Percentiles rank a stretch among this genome's conserved stretches.
Conservation (phyloP, 768 basidiomycete species). For the Psilocybe tampanensis region DNA sequence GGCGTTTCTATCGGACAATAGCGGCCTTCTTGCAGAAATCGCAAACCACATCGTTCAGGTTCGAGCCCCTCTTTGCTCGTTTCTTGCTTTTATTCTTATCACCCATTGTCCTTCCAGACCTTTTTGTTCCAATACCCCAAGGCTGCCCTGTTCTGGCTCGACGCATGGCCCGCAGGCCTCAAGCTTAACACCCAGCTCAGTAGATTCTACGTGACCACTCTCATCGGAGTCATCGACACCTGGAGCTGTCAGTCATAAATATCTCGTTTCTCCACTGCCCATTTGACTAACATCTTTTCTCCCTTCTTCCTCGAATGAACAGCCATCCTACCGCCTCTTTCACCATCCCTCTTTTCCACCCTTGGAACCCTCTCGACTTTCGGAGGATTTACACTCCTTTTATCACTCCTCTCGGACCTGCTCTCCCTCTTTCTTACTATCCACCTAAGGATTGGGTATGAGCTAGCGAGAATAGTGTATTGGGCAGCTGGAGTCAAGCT, state of each 20-base stretch:
- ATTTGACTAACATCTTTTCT: neutral
- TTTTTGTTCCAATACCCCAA: constrained; percentile 33
- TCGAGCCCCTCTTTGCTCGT: neutral
- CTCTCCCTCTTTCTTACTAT: constrained; percentile 61
- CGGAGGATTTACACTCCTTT: constrained; percentile 63
- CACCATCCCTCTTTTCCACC: constrained; percentile 14
- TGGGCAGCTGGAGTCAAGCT: constrained; percentile 52
- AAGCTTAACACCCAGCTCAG: constrained; percentile 97
- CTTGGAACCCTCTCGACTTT: constrained; percentile 36
- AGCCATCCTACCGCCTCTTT: constrained; percentile 23
- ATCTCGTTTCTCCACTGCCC: neutral
- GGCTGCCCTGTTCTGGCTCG: constrained; percentile 72
- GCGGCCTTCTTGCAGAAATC: constrained; percentile 43
- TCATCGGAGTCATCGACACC: constrained; percentile 61
- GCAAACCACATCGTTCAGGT: constrained; percentile 45
- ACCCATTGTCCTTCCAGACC: constrained; percentile 23
- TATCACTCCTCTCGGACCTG: constrained; percentile 69
- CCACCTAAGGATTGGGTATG: constrained; percentile 74
- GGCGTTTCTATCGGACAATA: constrained; percentile 70
- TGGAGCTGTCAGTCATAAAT: constrained; percentile 68
- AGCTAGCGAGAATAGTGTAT: constrained; percentile 63
- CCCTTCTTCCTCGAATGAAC: constrained; percentile 5
- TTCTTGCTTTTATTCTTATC: neutral
- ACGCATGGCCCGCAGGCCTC: constrained; percentile 94
- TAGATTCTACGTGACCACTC: constrained; percentile 74